These are phyloP conservation scores for Waltergamsia citrina DNA, from an alignment of 2,329 filamentous ascomycete species.

Conservation along the genomic window DNA sequence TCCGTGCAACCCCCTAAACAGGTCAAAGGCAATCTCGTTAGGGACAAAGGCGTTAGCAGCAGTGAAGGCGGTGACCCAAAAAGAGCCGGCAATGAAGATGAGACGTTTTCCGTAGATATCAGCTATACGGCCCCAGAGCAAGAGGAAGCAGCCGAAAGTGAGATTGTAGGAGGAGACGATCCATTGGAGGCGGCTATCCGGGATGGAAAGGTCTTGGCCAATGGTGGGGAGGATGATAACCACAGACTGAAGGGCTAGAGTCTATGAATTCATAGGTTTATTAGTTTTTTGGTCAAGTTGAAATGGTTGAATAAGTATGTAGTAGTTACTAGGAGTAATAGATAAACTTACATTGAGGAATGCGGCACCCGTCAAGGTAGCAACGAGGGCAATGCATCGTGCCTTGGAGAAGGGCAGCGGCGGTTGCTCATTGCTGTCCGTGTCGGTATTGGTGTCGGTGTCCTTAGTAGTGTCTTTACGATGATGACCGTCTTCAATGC, in stretches of 20 bases:
- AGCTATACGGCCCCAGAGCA: slow-evolving; percentile 58
- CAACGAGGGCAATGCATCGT: slow-evolving; percentile 43
- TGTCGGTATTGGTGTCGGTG: slow-evolving; percentile 4
- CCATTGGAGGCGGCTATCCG: slow-evolving; percentile 53
- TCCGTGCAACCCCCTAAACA: slow-evolving; percentile 58
- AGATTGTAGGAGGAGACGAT: slow-evolving; percentile 57
- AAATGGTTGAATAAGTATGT: neutral
- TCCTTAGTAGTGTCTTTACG: neutral
- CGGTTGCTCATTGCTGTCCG: slow-evolving; percentile 11
- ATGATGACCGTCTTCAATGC: neutral
- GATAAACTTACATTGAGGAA: slow-evolving; percentile 39
- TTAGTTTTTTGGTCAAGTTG: neutral
- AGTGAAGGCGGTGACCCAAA: slow-evolving; percentile 51
- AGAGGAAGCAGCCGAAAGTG: slow-evolving; percentile 57
- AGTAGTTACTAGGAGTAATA: neutral
- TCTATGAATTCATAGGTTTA: slow-evolving; percentile 22
- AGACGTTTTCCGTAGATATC: slow-evolving; percentile 57
- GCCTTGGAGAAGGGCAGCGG: slow-evolving; percentile 34
- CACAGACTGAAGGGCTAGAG: slow-evolving; percentile 45
- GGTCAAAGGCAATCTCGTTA: slow-evolving; percentile 58
- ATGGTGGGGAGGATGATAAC: slow-evolving; percentile 57
- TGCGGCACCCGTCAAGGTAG: slow-evolving; percentile 43
- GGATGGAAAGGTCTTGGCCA: slow-evolving; percentile 43
- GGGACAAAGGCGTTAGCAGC: slow-evolving; percentile 54
- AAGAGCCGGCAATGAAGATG: slow-evolving; percentile 55